A percentile compares a stretch with the other conserved stretches of the same genome.
Evolutionary conservation across 1,284 basidiomycete genomes (phyloP).

Genomic region (Cryptococcus amylolentus): DNA sequence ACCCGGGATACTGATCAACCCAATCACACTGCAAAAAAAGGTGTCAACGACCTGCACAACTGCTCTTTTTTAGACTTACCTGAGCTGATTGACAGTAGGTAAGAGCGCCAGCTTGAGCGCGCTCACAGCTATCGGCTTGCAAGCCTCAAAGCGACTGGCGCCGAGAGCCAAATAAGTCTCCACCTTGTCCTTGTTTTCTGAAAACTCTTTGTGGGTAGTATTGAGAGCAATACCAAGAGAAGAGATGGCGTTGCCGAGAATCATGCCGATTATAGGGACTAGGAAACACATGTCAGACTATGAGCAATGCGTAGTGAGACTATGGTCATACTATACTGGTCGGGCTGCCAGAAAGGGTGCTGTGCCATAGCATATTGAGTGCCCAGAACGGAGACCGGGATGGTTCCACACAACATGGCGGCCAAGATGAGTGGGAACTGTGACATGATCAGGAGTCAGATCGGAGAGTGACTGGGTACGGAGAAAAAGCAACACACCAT

Average conservation of each 20-base stretch:
- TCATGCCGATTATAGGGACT: constrained; percentile 86
- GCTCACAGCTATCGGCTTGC: constrained; percentile 68
- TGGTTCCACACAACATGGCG: constrained; percentile 68
- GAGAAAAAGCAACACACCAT: constrained; percentile 57
- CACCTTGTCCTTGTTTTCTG: constrained; percentile 72
- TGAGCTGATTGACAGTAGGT: constrained; percentile 80
- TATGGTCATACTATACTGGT: constrained; percentile 63
- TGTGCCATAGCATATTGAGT: constrained; percentile 71
- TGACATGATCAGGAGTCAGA: background rate
- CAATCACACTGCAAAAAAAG: constrained; percentile 59
- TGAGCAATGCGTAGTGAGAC: background rate
- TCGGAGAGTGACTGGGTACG: background rate
- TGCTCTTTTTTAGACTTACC: constrained; percentile 51
- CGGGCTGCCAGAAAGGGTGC: constrained; percentile 73
- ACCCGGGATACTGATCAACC: constrained; percentile 63
- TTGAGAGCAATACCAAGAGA: constrained; percentile 66
- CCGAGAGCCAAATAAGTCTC: constrained; percentile 81
- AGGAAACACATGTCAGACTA: background rate
- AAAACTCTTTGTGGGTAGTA: constrained; percentile 42
- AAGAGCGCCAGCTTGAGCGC: constrained; percentile 73
- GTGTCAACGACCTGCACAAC: background rate
- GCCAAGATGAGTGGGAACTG: constrained; percentile 68
- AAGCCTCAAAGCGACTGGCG: constrained; percentile 71
- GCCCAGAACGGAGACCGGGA: constrained; percentile 74
- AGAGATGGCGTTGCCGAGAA: constrained; percentile 73